Evolutionary conservation across 148 eudicot species (phyloP).

Genomic region (Rheum nobile): DNA sequence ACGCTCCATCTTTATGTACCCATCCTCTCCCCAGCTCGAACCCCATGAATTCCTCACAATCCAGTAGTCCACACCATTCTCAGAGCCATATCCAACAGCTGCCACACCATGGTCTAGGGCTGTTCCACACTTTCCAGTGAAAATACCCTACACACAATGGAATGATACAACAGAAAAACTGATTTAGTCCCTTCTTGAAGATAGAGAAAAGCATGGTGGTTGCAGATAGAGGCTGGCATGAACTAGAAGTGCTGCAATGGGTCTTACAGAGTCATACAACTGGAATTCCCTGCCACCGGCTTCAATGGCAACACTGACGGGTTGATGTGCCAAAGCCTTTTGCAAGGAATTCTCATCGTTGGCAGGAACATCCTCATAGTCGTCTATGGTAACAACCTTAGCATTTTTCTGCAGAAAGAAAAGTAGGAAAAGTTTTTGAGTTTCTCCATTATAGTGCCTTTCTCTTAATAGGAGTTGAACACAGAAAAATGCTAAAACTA

Average conservation of each 20-base stretch:
- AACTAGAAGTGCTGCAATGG: neutral
- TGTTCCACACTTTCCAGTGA: constrained; percentile 17
- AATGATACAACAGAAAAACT: neutral
- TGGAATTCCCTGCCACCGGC: constrained; percentile 23
- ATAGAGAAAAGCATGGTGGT: neutral
- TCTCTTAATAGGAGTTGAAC: neutral
- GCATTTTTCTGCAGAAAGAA: constrained; percentile 16
- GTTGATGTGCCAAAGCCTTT: constrained; percentile 24
- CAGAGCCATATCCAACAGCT: constrained; percentile 24
- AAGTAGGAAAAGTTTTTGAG: neutral
- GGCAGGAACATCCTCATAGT: constrained; percentile 20
- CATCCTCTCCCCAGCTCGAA: constrained; percentile 19
- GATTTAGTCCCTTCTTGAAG: too few relatives aligned
- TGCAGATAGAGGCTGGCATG: constrained; percentile 39
- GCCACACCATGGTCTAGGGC: constrained; percentile 20
- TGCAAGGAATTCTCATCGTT: constrained; percentile 23
- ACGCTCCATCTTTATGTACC: constrained; percentile 22
- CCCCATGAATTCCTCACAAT: constrained; percentile 32
- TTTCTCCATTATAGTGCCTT: neutral
- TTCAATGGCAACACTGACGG: constrained; percentile 28
- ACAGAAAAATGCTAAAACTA: neutral
- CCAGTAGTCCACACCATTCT: constrained; percentile 18
- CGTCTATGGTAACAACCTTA: constrained; percentile 20
- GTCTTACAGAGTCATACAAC: constrained; percentile 18
- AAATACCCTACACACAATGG: constrained; percentile 11